phyloP scores from a whole-genome alignment of 2,329 filamentous ascomycete genomes.

The Aureobasidium sp. region DNA sequence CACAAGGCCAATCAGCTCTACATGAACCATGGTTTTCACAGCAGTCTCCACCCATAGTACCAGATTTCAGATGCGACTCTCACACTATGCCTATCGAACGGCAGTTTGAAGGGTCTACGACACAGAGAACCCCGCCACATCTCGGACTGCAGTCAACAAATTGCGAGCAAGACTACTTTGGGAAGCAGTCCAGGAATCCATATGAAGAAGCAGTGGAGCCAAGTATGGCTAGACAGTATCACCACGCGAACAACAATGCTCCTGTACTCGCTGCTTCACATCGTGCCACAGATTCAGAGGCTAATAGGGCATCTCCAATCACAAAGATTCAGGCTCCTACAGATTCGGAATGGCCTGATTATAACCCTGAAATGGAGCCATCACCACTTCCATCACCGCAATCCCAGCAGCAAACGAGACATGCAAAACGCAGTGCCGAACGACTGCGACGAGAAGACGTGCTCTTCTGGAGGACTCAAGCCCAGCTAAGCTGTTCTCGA shows the following conservation, averaged over 20 bases:
- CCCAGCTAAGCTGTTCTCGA: neutral
- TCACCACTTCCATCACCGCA: neutral
- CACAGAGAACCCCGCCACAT: neutral
- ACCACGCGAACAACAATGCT: neutral
- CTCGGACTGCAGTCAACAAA: too few species aligned
- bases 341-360: neutral
- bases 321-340: neutral
- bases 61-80: neutral
- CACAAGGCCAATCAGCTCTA: neutral
- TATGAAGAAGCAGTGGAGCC: neutral
- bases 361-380: neutral
- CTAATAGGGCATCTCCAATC: neutral
- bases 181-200: neutral
- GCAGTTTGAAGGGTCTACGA: neutral
- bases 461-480: neutral
- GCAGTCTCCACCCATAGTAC: neutral
- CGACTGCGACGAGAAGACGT: conserved; percentile 1
- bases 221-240: neutral
- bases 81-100: neutral
- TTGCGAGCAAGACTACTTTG: neutral
- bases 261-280: too few species aligned
- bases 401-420: neutral
- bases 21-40: neutral
- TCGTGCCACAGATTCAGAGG: neutral
- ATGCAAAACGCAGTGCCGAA: neutral